Evolutionary conservation across 2,329 filamentous ascomycete species (phyloP).

Genomic region (Akanthomyces muscarius): DNA sequence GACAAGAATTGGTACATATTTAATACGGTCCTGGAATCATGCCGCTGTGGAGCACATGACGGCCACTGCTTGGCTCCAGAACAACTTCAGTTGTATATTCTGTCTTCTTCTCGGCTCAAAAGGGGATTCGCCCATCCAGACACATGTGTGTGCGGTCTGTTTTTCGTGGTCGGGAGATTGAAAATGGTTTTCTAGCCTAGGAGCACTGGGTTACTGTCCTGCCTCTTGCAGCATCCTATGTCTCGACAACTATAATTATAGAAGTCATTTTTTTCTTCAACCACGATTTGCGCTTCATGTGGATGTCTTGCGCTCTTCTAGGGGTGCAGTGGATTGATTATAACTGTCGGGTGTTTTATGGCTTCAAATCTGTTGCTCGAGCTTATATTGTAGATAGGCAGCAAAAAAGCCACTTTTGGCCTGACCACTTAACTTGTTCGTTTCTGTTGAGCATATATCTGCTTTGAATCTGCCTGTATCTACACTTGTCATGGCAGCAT

Average conservation of each 20-base stretch:
- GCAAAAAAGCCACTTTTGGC: constrained; percentile 16
- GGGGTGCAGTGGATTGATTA: not conserved
- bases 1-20: constrained; percentile 23
- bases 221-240: constrained; percentile 14
- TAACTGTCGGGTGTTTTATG: constrained; percentile 8
- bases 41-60: constrained; percentile 3
- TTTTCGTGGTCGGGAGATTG: constrained; percentile 5
- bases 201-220: constrained; percentile 15
- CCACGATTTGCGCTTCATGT: constrained; percentile 8
- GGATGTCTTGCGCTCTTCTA: constrained; percentile 8
- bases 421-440: not conserved
- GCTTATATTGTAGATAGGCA: constrained; percentile 3
- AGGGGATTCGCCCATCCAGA: not conserved
- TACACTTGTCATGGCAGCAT: no score
- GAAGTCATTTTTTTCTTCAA: constrained; percentile 9
- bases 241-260: constrained; percentile 14
- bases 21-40: constrained; percentile 23
- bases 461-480: not conserved
- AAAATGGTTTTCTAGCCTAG: constrained; percentile 16
- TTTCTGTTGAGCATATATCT: no score
- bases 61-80: not conserved
- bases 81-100: constrained; percentile 18
- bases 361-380: not conserved
- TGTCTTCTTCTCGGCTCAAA: constrained; percentile 15
- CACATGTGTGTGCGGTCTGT: constrained; percentile 15